Percentiles rank a stretch among this genome's conserved stretches.
phyloP scores from a whole-genome alignment of 169 alveolate species.

The Eimeria necatrix region DNA sequence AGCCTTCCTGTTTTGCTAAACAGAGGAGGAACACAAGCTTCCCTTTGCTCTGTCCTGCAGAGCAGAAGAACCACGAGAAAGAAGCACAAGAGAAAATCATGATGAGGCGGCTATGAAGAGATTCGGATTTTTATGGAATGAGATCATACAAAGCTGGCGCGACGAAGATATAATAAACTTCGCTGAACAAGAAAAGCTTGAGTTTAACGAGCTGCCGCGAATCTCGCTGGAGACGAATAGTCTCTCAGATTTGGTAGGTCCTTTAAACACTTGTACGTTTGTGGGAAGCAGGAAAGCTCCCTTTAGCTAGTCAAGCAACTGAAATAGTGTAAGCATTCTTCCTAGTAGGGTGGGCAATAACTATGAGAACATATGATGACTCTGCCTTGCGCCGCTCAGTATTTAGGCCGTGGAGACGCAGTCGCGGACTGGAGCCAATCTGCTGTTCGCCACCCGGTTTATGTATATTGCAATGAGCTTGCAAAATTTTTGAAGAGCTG shows the following conservation, averaged over 20 bases:
- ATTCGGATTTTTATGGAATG: slow-evolving; percentile 80
- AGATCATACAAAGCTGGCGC: slow-evolving; percentile 79
- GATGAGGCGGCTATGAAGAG: slow-evolving; percentile 57
- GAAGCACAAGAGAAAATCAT: background rate
- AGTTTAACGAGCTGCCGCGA: slow-evolving; percentile 79
- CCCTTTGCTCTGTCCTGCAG: background rate
- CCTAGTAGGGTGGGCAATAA: background rate
- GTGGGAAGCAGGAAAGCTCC: background rate
- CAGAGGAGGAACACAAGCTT: background rate
- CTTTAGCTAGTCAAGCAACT: background rate
- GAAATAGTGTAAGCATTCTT: background rate
- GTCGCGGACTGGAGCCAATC: slow-evolving; percentile 35
- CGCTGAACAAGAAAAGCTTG: slow-evolving; percentile 64
- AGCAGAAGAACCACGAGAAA: background rate
- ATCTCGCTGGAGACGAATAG: background rate
- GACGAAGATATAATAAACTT: slow-evolving; percentile 69
- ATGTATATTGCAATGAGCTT: slow-evolving; percentile 75
- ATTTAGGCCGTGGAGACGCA: slow-evolving; percentile 2
- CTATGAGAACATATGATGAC: background rate
- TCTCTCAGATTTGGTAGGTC: slow-evolving; percentile 53
- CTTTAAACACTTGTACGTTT: background rate
- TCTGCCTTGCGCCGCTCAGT: slow-evolving; percentile 20
- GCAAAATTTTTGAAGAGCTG: slow-evolving; percentile 64
- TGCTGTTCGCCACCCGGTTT: slow-evolving; percentile 77
- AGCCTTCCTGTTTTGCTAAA: background rate